Conservation (phyloP, 2,329 filamentous ascomycete species). For the Aspergillus novofumigatus region DNA sequence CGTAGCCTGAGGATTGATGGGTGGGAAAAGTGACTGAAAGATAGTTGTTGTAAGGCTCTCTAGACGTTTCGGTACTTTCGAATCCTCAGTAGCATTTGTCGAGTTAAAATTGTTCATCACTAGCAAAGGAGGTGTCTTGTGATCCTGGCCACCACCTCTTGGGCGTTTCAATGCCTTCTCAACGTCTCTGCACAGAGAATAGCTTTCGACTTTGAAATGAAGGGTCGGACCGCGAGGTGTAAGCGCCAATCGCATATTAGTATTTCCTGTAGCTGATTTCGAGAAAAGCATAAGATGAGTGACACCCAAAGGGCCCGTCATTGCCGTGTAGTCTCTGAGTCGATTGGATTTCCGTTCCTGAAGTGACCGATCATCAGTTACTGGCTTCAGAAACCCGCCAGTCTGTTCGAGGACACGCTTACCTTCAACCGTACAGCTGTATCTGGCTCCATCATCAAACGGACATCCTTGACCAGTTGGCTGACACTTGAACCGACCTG, state of each 20-base stretch:
- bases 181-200: slow-evolving; percentile 90
- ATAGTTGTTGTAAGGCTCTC: slow-evolving; percentile 89
- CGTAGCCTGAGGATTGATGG: slow-evolving; percentile 87
- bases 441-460: slow-evolving; percentile 91
- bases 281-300: slow-evolving; percentile 92
- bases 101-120: slow-evolving; percentile 98
- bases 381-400: neutral
- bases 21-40: slow-evolving; percentile 93
- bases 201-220: slow-evolving; percentile 90
- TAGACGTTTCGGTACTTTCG: slow-evolving; percentile 83
- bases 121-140: slow-evolving; percentile 76
- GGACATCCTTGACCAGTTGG: slow-evolving; percentile 86
- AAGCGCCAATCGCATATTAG: slow-evolving; percentile 81
- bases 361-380: neutral
- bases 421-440: slow-evolving; percentile 82
- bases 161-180: slow-evolving; percentile 78
- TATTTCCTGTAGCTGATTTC: slow-evolving; percentile 82
- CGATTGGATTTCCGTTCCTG: slow-evolving; percentile 80
- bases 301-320: slow-evolving; percentile 91
- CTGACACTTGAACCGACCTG: slow-evolving; percentile 89
- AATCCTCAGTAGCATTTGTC: slow-evolving; percentile 51
- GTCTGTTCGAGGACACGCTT: slow-evolving; percentile 7
- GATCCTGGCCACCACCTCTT: slow-evolving; percentile 77
- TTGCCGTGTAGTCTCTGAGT: slow-evolving; percentile 86
- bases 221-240: slow-evolving; percentile 88